Percentiles rank a stretch among this genome's conserved stretches.
These are phyloP conservation scores for Huntiella savannae DNA, from an alignment of 2,329 filamentous ascomycete genomes.

Conservation along the genomic window DNA sequence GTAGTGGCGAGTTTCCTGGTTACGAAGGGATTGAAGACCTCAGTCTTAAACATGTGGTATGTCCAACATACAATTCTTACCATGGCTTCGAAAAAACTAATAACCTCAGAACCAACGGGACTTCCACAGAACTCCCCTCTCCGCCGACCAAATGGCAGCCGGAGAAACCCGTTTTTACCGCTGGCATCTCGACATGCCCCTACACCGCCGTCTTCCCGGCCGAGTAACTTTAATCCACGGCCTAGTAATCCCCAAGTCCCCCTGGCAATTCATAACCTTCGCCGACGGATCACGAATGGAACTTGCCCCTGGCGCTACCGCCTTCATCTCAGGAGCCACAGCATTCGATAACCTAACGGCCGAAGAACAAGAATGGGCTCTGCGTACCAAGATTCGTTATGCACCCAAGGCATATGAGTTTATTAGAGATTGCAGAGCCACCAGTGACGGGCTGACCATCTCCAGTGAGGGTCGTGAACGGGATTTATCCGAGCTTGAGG, in stretches of 20 bases:
- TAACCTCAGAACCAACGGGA: slow-evolving; percentile 9
- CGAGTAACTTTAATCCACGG: slow-evolving; percentile 11
- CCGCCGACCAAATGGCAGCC: slow-evolving; percentile 7
- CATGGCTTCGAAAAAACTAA: background rate
- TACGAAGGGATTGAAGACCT: slow-evolving; percentile 8
- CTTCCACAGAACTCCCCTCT: slow-evolving; percentile 8
- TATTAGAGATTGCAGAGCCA: slow-evolving; percentile 9
- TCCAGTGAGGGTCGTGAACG: slow-evolving; percentile 4
- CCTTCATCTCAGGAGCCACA: slow-evolving; percentile 9
- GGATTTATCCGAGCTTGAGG: slow-evolving; percentile 2
- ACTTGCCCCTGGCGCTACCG: slow-evolving; percentile 7
- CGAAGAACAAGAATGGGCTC: slow-evolving; percentile 10
- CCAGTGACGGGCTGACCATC: slow-evolving; percentile 8
- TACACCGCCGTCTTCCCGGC: slow-evolving; percentile 9
- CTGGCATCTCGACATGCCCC: slow-evolving; percentile 11
- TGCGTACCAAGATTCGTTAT: slow-evolving; percentile 9
- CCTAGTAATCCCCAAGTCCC: slow-evolving; percentile 7
- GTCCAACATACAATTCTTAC: background rate
- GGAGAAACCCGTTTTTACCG: slow-evolving; percentile 11
- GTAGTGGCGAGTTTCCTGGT: slow-evolving; percentile 7
- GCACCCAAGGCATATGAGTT: slow-evolving; percentile 9
- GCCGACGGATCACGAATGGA: slow-evolving; percentile 5
- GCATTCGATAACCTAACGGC: slow-evolving; percentile 9
- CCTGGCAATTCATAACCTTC: slow-evolving; percentile 6
- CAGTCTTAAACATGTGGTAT: slow-evolving; percentile 9